Evolutionary conservation across 768 basidiomycete species (phyloP).

Genomic region (Mycena galericulata): DNA sequence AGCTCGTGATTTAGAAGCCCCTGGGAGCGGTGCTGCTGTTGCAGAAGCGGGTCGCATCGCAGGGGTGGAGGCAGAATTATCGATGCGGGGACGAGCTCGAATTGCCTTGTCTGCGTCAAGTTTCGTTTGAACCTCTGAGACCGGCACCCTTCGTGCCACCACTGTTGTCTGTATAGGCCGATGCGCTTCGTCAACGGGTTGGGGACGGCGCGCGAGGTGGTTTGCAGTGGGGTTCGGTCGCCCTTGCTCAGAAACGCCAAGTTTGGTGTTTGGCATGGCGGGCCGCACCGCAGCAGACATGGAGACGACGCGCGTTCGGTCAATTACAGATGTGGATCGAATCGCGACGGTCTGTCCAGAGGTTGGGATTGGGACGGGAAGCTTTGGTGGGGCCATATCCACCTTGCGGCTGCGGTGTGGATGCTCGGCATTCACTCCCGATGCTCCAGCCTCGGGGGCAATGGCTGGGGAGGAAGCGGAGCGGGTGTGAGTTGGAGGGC

Average conservation of each 20-base stretch:
- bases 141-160: slow-evolving; percentile 24
- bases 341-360: slow-evolving; percentile 8
- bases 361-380: slow-evolving; percentile 3
- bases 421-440: background rate
- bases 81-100: slow-evolving; percentile 22
- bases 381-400: slow-evolving; percentile 17
- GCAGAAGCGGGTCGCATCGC: slow-evolving; percentile 22
- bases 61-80: slow-evolving; percentile 30
- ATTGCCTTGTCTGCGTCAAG: slow-evolving; percentile 20
- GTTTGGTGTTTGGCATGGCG: background rate
- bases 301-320: slow-evolving; percentile 32
- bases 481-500: slow-evolving; percentile 29
- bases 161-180: slow-evolving; percentile 8
- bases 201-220: slow-evolving; percentile 15
- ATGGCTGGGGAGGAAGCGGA: slow-evolving; percentile 33
- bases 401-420: slow-evolving; percentile 13
- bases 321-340: slow-evolving; percentile 3
- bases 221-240: slow-evolving; percentile 16
- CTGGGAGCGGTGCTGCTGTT: background rate
- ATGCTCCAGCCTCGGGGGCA: slow-evolving; percentile 1
- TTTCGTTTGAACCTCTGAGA: slow-evolving; percentile 14
- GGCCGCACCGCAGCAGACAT: slow-evolving; percentile 33
- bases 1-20: background rate
- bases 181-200: background rate
- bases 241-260: slow-evolving; percentile 6